phyloP scores from a whole-genome alignment of 352 stramenopile genomes.

The Saprolegnia diclina region DNA sequence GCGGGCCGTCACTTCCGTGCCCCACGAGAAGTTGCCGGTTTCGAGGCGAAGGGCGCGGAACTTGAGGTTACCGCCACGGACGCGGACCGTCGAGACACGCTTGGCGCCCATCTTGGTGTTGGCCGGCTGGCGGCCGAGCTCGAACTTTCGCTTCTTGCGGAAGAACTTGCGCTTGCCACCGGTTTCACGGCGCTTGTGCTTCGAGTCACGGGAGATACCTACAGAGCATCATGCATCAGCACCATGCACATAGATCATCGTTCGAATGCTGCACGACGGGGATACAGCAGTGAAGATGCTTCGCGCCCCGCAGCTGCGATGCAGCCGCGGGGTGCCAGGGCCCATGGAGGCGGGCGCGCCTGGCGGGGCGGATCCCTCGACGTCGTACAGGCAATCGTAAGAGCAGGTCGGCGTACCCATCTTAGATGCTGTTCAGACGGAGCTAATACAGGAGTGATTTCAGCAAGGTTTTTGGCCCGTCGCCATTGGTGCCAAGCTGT shows the following conservation, averaged over 20 bases:
- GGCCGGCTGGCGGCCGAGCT: constrained; percentile 95
- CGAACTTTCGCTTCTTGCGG: constrained; percentile 99
- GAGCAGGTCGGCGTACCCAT: constrained; percentile 24
- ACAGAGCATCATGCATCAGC: constrained; percentile 28
- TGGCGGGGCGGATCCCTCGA: constrained; percentile 23
- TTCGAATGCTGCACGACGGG: constrained; percentile 86
- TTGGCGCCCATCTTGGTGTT: constrained; percentile 99
- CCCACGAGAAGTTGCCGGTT: constrained; percentile 99
- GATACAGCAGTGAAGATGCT: constrained; percentile 82
- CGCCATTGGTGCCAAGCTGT: constrained; percentile 1
- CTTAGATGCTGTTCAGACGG: constrained; percentile 30
- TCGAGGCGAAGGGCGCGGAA: constrained; percentile 97
- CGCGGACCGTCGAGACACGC: constrained; percentile 93
- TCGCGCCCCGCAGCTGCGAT: constrained; percentile 3
- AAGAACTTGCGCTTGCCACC: constrained; percentile 96
- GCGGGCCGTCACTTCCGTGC: constrained; percentile 94
- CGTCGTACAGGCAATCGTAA: constrained; percentile 25
- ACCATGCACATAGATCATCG: constrained; percentile 22
- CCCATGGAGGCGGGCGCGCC: constrained; percentile 3
- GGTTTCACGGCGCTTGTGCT: constrained; percentile 99
- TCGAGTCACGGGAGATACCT: constrained; percentile 99
- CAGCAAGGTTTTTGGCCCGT: not conserved
- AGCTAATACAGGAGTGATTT: constrained; percentile 29
- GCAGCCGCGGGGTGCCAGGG: not conserved
- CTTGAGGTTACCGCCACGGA: constrained; percentile 97